These are phyloP conservation scores for Vachellia pachyceras DNA, from an alignment of 306 rosid genomes.

Conservation along the genomic window DNA sequence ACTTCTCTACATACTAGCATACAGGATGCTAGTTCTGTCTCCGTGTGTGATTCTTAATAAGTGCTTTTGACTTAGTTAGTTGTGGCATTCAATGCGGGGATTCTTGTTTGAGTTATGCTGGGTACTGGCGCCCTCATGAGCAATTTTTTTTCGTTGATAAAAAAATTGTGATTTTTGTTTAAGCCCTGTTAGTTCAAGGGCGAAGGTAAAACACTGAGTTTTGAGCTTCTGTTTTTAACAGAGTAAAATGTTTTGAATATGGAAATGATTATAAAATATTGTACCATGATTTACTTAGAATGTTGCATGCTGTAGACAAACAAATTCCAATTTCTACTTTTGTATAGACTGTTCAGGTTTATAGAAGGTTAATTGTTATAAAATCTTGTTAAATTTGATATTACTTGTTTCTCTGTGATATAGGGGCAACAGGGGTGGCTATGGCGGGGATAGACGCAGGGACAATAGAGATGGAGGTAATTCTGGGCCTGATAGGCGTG, in stretches of 20 bases:
- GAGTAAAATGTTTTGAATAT: background rate
- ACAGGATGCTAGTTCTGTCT: background rate
- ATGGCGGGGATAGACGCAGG: conserved; percentile 93
- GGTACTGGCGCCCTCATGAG: background rate
- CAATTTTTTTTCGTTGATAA: background rate
- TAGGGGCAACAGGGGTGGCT: conserved; percentile 95
- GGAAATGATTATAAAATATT: background rate
- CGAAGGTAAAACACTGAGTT: background rate
- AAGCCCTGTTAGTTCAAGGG: background rate
- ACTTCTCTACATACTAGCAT: background rate
- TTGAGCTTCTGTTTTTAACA: background rate
- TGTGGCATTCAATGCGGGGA: conserved; percentile 9
- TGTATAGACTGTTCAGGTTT: background rate
- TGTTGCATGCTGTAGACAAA: conserved; percentile 2
- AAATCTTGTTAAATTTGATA: background rate
- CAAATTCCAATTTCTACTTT: background rate
- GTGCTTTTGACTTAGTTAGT: conserved; percentile 3
- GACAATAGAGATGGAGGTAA: conserved; percentile 83
- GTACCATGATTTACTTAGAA: background rate
- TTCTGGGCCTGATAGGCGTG: conserved; percentile 93
- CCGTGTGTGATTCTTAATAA: background rate
- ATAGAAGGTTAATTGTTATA: background rate
- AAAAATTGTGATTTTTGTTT: background rate
- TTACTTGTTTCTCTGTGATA: conserved; percentile 31
- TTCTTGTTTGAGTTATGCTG: background rate